Base-by-base conservation (phyloP, 805 yeast species). In the Ogataea haglerorum region DNA sequence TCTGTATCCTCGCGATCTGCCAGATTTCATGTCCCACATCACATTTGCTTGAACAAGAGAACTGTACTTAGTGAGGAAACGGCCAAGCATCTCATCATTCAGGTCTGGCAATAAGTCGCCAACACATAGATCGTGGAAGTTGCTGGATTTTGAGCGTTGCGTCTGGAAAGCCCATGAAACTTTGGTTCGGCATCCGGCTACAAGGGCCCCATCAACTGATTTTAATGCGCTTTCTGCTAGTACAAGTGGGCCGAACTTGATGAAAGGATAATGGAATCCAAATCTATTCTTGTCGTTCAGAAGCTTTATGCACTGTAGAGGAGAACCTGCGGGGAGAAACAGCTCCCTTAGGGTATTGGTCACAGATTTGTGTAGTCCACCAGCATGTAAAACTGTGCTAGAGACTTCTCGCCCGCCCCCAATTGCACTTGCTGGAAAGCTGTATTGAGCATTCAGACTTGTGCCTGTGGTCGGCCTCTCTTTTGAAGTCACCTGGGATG, bases 1-100 rank as follows among this genome's bases (percentile, higher is more conserved):
- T 2, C 96, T 96, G 57, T 88, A 88, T 26, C 96, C 95, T 64
- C 96, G 73, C 3, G 95, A 86, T 58, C 95, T 73, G 30, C 95
- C 93, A 18, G 93, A 83, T 60, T 85, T 90, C 95, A 87, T 86
- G 60, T 89, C 96, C 96, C 96, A 88, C 96, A 88, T 89, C 23
- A 88, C 96, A 52, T 88, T 89, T 10, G 95, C 96, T 60, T 85
- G 93, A 34, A 77, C 67, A 53, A 85, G 67, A 1, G 88, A 74
- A 13, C 70, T 68, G 60, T 75, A 84, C 41, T 69, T 67, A 5
- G 67, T 51, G 57, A 88, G 88, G 10, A 83, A 70, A 31, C 61
- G 64, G 37, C 69, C 69, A 47, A 88, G 71, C 13, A 76, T 58
- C 49, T 84, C 95, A 63, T 89, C 96, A 57, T 85, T 81, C 26